Evolutionary conservation across 306 rosid species (phyloP).

Genomic region (Lathyrus tuberosus): DNA sequence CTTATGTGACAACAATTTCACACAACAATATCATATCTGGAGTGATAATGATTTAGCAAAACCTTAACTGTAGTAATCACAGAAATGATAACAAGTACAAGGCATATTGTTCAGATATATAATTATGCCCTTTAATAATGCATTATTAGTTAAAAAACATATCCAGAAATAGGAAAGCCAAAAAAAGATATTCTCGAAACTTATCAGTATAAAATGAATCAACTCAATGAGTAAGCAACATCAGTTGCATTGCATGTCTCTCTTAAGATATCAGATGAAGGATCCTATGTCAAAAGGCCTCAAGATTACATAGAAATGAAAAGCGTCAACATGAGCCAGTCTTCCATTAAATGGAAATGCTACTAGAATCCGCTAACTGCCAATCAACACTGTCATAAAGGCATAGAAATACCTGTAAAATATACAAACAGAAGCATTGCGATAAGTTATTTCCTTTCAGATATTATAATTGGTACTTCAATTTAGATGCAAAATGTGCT

Average conservation of each 20-base stretch:
- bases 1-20: not conserved
- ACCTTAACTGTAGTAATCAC: slow-evolving; percentile 14
- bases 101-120: slow-evolving; percentile 26
- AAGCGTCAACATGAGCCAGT: slow-evolving; percentile 37
- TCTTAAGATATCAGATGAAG: slow-evolving; percentile 43
- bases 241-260: slow-evolving; percentile 38
- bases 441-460: slow-evolving; percentile 5
- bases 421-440: slow-evolving; percentile 29
- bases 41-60: slow-evolving; percentile 10
- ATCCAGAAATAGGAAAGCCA: slow-evolving; percentile 28
- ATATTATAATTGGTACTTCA: slow-evolving; percentile 3
- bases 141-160: slow-evolving; percentile 33
- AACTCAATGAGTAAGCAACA: slow-evolving; percentile 35
- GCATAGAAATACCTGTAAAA: slow-evolving; percentile 93
- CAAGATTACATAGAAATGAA: slow-evolving; percentile 33
- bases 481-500: slow-evolving; percentile 6
- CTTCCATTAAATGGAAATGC: slow-evolving; percentile 44
- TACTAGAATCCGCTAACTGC: slow-evolving; percentile 31
- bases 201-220: slow-evolving; percentile 31
- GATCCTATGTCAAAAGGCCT: slow-evolving; percentile 43
- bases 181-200: slow-evolving; percentile 23
- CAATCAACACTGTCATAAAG: slow-evolving; percentile 62
- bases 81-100: not conserved
- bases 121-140: not conserved
- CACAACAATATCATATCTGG: slow-evolving; percentile 23